Evolutionary conservation across 768 basidiomycete species (phyloP).

Genomic region (Kwoniella sp.): DNA sequence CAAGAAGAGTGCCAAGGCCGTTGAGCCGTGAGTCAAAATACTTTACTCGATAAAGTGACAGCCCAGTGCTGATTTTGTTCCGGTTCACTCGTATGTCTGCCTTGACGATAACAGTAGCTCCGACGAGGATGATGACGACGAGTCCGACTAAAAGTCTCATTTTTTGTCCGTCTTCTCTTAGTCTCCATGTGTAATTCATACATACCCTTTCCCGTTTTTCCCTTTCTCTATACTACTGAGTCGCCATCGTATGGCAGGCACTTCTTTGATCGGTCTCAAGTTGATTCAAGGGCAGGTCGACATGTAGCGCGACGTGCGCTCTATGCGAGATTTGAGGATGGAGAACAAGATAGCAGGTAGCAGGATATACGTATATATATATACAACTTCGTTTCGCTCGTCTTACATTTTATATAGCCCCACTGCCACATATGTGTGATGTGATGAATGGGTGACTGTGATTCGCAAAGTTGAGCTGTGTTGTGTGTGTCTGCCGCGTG

Average conservation of each 20-base stretch:
- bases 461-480: neutral
- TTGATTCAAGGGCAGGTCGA: too few relatives aligned
- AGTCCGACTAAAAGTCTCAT: slow-evolving; percentile 18
- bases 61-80: neutral
- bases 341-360: neutral
- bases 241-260: neutral
- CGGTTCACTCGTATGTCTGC: slow-evolving; percentile 2
- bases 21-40: slow-evolving; percentile 30
- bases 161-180: neutral
- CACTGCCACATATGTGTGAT: slow-evolving; percentile 5
- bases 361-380: neutral
- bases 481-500: neutral
- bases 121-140: slow-evolving; percentile 34
- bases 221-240: neutral
- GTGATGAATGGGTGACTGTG: slow-evolving; percentile 17
- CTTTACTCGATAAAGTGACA: neutral
- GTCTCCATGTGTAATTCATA: neutral
- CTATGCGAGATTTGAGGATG: neutral
- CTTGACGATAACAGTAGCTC: slow-evolving; percentile 9
- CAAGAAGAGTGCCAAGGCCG: slow-evolving; percentile 29
- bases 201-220: neutral
- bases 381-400: slow-evolving; percentile 21
- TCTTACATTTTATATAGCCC: slow-evolving; percentile 12
- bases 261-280: neutral
- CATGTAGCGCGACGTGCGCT: neutral